Evolutionary conservation across 805 yeast species (phyloP).

Genomic region (Ogataea trehaloabstinens): DNA sequence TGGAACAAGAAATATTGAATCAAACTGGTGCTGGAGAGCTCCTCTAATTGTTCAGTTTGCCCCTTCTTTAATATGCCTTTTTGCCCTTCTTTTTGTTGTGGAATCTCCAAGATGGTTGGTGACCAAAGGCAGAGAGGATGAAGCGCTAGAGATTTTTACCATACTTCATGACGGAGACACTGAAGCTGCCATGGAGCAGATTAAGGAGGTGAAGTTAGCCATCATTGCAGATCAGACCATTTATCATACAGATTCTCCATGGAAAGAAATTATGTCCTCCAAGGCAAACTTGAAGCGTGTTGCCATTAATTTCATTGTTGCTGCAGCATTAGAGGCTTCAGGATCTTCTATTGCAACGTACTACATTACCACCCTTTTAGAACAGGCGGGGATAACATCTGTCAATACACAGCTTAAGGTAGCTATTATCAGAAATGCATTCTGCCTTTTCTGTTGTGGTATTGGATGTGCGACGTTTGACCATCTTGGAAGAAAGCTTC

Average conservation of each 20-base stretch:
- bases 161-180: conserved; percentile 34
- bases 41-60: conserved; percentile 44
- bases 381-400: conserved; percentile 18
- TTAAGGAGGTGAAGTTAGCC: conserved; percentile 30
- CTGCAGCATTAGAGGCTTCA: conserved; percentile 36
- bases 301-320: conserved; percentile 16
- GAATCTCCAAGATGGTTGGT: conserved; percentile 41
- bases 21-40: conserved; percentile 50
- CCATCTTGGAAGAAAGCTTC: conserved; percentile 16
- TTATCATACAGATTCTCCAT: conserved; percentile 27
- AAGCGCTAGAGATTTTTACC: conserved; percentile 31
- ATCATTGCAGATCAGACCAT: conserved; percentile 6
- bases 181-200: conserved; percentile 28
- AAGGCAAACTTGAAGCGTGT: conserved; percentile 32
- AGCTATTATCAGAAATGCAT: conserved; percentile 20
- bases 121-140: conserved; percentile 30
- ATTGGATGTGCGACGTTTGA: conserved; percentile 20
- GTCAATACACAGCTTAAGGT: conserved; percentile 19
- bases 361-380: conserved; percentile 37
- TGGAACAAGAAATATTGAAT: conserved; percentile 36
- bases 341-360: conserved; percentile 49
- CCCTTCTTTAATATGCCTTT: conserved; percentile 6
- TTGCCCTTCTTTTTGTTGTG: conserved; percentile 29
- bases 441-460: conserved; percentile 17
- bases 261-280: conserved; percentile 31